Evolutionary conservation across 2,329 filamentous ascomycete species (phyloP), one percentile per base, ranked within the genome.

Genomic region (Alternaria triticina): DNA sequence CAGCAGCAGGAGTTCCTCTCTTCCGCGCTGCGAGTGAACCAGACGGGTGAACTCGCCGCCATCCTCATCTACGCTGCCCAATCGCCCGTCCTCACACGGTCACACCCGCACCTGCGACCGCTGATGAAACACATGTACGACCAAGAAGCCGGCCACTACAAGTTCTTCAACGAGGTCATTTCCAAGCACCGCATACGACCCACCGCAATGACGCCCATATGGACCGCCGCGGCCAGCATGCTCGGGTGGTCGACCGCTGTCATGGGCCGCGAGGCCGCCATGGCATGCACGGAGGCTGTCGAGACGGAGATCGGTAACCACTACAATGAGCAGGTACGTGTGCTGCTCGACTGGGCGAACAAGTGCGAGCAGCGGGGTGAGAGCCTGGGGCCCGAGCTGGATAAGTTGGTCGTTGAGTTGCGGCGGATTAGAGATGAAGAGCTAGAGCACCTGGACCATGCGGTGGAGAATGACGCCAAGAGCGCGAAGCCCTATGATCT

Each of bases 71-170:
- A 98, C 83, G 89, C 89, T 1, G 90, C 93, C 2, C 96, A 99
- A 80, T 95, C 89, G 1, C 93, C 94, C 1, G 88, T 90, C n/a
- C 83, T 98, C 56, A 85, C 93, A 60, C 87, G 88, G 69, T 88
- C 90, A 5, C 90, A 97, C 78, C 95, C 96, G 1, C 92, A 97
- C 77, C 89, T 99, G 17, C 90, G 93, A 7, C 91, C 93, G 0
- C 83, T 98, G 30, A 97, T 99, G 93, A 88, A 90, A 73, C 96
- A 98, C 86, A 99, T 99, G 96, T 94, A 97, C 84, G 93, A 96
- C 74, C 96, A 99, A 80, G 96, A 99, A 84, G 93, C 88, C 12
- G 91, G 89, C 9, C 96, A 99, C 81, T 89, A 98, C 71, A 81
- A 83, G 5, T 96, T 90, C 36, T 99, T 98, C 86, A 97, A 97